These are phyloP conservation scores for Symbiodinium natans DNA, from an alignment of 73 alveolate species.

Conservation along the genomic window DNA sequence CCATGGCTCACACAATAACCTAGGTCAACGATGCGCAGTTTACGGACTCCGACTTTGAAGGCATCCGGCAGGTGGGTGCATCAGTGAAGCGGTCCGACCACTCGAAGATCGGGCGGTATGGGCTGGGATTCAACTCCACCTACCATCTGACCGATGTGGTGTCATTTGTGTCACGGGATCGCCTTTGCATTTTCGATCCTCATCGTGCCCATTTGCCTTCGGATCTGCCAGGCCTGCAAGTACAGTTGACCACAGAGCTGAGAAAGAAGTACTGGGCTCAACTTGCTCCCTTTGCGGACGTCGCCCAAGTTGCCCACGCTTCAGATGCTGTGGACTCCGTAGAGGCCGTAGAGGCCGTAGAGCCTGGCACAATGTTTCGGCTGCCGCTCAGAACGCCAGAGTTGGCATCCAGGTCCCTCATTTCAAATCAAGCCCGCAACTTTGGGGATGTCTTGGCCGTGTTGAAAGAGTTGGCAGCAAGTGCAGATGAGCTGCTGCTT, in stretches of 20 bases:
- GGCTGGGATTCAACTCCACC: conserved; percentile 74
- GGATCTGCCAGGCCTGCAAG: conserved; percentile 50
- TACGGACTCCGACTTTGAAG: conserved; percentile 48
- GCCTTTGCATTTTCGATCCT: conserved; percentile 63
- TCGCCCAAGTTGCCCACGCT: background rate
- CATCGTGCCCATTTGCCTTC: conserved; percentile 67
- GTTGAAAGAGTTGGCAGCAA: background rate
- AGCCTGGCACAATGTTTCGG: conserved; percentile 33
- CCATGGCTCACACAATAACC: too few relatives aligned
- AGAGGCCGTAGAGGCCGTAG: background rate
- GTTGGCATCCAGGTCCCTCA: conserved; percentile 19
- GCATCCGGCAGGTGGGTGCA: conserved; percentile 61
- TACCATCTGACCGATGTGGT: conserved; percentile 86
- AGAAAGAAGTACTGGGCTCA: conserved; percentile 38
- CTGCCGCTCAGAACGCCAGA: conserved; percentile 44
- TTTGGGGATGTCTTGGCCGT: background rate
- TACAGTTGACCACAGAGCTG: background rate
- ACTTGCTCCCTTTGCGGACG: conserved; percentile 38
- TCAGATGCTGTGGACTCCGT: background rate
- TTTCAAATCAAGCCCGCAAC: conserved; percentile 23
- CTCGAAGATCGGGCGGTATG: conserved; percentile 69
- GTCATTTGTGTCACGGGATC: conserved; percentile 40
- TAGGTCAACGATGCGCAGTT: conserved; percentile 56
- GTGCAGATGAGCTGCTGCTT: conserved; percentile 54
- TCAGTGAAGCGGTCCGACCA: conserved; percentile 43